phyloP scores from a whole-genome alignment of 1,284 basidiomycete genomes.

The Moniliella sp. region DNA sequence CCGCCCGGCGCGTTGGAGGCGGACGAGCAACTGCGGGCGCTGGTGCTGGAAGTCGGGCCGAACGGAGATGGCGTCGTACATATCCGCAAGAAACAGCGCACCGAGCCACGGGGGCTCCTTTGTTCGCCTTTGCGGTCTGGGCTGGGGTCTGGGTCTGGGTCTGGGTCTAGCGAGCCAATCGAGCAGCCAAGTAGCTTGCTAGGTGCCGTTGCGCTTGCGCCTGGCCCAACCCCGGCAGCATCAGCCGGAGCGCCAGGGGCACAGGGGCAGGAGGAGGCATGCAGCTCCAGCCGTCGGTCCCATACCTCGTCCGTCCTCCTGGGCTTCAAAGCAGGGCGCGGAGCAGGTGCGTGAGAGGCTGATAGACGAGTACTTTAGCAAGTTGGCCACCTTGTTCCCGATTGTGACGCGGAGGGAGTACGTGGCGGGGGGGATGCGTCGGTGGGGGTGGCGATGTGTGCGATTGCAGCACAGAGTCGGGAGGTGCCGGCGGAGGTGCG shows the following conservation, averaged over 20 bases:
- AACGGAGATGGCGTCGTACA: constrained; percentile 66
- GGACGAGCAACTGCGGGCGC: constrained; percentile 47
- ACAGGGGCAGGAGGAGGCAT: too few species aligned
- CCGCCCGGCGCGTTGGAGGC: constrained; percentile 57
- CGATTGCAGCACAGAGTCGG: constrained; percentile 62
- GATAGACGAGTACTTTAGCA: constrained; percentile 71
- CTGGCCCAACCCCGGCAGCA: too few species aligned
- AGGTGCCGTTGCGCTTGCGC: constrained; percentile 7
- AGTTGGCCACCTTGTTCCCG: constrained; percentile 63
- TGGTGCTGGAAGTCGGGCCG: constrained; percentile 40
- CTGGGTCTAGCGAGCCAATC: too few species aligned
- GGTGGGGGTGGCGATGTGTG: constrained; percentile 73
- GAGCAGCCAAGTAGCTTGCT: too few species aligned
- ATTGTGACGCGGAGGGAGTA: constrained; percentile 71
- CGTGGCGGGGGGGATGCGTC: constrained; percentile 52
- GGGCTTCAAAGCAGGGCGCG: too few species aligned
- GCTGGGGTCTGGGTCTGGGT: too few species aligned
- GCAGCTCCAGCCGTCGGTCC: too few species aligned
- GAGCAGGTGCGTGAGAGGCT: constrained; percentile 43
- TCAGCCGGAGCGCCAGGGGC: too few species aligned
- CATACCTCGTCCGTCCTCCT: too few species aligned
- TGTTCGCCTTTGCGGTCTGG: too few species aligned
- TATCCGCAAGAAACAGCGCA: constrained; percentile 43
- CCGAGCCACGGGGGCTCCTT: too few species aligned
- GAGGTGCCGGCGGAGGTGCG: constrained; percentile 61